phyloP scores from a whole-genome alignment of 2,329 filamentous ascomycete species.

The Alternaria panax region DNA sequence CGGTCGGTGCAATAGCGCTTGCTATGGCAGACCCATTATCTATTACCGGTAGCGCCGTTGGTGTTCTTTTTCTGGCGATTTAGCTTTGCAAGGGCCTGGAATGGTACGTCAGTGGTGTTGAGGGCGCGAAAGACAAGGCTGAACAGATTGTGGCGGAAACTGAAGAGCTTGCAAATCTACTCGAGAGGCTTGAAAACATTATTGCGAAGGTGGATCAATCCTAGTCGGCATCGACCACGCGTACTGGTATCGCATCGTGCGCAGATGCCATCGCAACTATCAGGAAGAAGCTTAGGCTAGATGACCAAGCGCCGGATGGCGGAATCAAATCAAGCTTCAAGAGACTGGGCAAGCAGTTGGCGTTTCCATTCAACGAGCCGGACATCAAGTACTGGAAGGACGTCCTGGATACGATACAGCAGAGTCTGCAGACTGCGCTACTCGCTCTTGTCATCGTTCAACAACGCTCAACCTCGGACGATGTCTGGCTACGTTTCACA shows the following conservation, averaged over 20 bases:
- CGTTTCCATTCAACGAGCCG: background rate
- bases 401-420: background rate
- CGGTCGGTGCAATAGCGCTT: accelerated
- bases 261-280: background rate
- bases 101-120: background rate
- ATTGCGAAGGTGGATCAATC: background rate
- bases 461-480: background rate
- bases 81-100: background rate
- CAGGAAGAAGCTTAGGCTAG: background rate
- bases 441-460: background rate
- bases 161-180: background rate
- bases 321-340: background rate
- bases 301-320: accelerated
- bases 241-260: background rate
- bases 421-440: background rate
- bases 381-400: background rate
- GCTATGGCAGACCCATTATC: background rate
- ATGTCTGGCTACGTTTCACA: accelerated
- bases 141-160: background rate
- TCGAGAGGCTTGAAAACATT: accelerated
- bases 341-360: background rate
- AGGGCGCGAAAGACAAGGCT: background rate
- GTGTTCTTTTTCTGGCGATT: background rate
- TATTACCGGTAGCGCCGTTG: background rate
- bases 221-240: background rate